phyloP scores from a whole-genome alignment of 305 asterid genomes.

The Ajuga reptans region DNA sequence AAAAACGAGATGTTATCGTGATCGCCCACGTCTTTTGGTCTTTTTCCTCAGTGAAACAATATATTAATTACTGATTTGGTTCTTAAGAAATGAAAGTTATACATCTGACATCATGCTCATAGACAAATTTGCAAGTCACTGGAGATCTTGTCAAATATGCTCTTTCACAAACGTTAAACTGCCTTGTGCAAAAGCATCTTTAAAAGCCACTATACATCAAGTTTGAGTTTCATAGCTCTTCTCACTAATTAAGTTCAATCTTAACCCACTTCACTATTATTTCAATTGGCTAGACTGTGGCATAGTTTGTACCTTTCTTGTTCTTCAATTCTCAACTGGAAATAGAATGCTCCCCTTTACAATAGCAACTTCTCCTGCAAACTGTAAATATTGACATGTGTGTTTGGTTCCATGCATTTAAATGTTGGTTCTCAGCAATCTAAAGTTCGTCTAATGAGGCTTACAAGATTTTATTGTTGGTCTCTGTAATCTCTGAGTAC shows the following conservation, averaged over 20 bases:
- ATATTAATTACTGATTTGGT: not conserved
- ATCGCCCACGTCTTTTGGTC: not conserved
- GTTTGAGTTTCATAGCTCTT: not conserved
- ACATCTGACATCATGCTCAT: not conserved
- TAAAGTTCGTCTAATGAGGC: not conserved
- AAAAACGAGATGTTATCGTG: too few relatives aligned
- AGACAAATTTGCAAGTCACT: not conserved
- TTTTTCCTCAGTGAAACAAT: not conserved
- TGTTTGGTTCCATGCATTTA: not conserved
- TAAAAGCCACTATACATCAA: not conserved
- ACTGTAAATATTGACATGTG: not conserved
- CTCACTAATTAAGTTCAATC: not conserved
- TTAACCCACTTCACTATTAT: not conserved
- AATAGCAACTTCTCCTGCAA: not conserved
- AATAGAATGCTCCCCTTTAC: not conserved
- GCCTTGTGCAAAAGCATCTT: not conserved
- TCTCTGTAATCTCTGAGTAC: not conserved
- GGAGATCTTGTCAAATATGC: not conserved
- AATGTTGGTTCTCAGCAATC: not conserved
- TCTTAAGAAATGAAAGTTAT: not conserved
- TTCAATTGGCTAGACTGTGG: not conserved
- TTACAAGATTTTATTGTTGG: slow-evolving; percentile 8
- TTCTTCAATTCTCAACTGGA: not conserved
- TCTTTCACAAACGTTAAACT: not conserved
- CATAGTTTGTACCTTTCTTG: not conserved